A percentile compares a stretch with the other conserved stretches of the same genome.
Conservation (phyloP, 1,139 yeast species). For the Taiozyma sp. region DNA sequence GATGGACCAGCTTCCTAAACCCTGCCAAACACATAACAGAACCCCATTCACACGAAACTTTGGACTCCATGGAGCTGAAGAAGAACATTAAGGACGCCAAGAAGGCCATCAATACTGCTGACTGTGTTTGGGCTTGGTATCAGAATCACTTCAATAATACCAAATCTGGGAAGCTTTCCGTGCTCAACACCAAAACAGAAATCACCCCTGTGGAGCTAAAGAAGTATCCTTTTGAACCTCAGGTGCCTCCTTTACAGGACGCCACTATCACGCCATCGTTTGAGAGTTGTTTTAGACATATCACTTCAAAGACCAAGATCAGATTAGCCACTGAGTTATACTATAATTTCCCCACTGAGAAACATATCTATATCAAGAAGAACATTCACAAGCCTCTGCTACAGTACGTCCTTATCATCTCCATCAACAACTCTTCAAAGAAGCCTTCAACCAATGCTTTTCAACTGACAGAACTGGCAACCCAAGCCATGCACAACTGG, state of each 20-base stretch:
- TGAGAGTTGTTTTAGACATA: constrained; percentile 29
- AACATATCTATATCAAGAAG: constrained; percentile 17
- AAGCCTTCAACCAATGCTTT: constrained; percentile 6
- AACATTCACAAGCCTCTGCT: constrained; percentile 6
- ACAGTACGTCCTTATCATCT: constrained; percentile 27
- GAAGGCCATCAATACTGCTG: constrained; percentile 12
- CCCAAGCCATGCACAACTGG: constrained; percentile 11
- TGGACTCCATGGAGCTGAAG: constrained; percentile 14
- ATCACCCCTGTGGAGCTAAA: constrained; percentile 34
- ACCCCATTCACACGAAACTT: constrained; percentile 9
- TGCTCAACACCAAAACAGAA: constrained; percentile 37
- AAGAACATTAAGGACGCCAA: constrained; percentile 15
- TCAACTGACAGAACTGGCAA: constrained; percentile 8
- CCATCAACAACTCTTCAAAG: constrained; percentile 10
- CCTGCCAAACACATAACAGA: constrained; percentile 5
- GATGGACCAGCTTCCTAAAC: not conserved
- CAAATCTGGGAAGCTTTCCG: constrained; percentile 32
- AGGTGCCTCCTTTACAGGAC: constrained; percentile 3
- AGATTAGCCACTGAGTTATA: constrained; percentile 19
- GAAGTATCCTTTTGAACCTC: constrained; percentile 22
- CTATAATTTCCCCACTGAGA: constrained; percentile 18
- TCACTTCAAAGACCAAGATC: constrained; percentile 18
- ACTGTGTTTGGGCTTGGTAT: constrained; percentile 23
- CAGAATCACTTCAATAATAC: constrained; percentile 5
- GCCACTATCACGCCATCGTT: constrained; percentile 24